Base-by-base conservation (phyloP, 2,329 filamentous ascomycete genomes). In the Hypoxylon sp. region DNA sequence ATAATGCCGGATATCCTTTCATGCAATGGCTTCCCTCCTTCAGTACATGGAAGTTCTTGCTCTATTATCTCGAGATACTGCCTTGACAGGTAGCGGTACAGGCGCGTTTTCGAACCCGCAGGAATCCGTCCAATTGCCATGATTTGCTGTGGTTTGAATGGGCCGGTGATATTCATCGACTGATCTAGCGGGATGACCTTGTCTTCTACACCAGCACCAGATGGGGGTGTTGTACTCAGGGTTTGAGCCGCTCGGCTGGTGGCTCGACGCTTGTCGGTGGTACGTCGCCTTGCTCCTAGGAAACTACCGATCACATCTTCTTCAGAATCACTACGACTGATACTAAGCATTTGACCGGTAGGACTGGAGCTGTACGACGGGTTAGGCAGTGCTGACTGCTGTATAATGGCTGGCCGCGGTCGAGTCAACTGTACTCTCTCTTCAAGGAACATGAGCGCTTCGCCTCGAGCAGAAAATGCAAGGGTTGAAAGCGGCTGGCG, bases 221-320 rank as follows among this genome's bases (percentile, higher is more conserved):
- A 82, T 0, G 85, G 85, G 0, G 85, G 85, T 5, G 86, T 88
- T 1, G 84, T 85, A 75, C 84, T 88, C 49, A 87, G 63, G 0
- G 76, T 72, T 50, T 78, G 77, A 11, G 73, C 75, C 10, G 82
- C 78, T 50, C 83, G 80, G 41, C 76, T 76, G 65, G 80, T 82
- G 1, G 76, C 70, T 47, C 81, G 77, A 19, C 84, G 79, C 67
- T 78, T 79, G 62, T 81, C 77, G 43, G 77, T 71, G 15, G 66
- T 71, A 37, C 75, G 78, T 50, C 76, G 78, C 59, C 76, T 80
- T 6, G 84, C 78, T 0, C 84, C 84, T 2, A 89, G 75, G 70
- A 90, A 89, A 62, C 81, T 87, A 2, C 84, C 85, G 5, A 88
- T 79, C 0, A 85, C 85, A 53, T 90, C 87, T 66, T 89, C 87